phyloP scores from a whole-genome alignment of 1,139 yeast species.

The Yamadazyma dendronema region DNA sequence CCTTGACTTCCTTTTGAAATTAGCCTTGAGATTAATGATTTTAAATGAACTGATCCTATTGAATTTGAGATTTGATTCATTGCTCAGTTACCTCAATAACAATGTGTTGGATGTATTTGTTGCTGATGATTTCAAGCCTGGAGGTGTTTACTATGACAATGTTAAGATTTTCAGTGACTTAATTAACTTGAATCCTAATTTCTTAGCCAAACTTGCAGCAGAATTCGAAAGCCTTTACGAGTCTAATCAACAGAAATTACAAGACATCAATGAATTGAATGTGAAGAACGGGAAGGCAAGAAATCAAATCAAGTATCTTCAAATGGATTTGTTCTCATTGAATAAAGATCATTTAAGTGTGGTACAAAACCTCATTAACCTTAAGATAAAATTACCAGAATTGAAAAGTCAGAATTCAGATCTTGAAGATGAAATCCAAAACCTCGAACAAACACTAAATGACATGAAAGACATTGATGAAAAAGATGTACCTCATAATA shows the following conservation, averaged over 20 bases:
- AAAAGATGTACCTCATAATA: constrained; percentile 21
- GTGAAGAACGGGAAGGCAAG: constrained; percentile 70
- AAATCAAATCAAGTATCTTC: constrained; percentile 71
- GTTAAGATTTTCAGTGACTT: constrained; percentile 81
- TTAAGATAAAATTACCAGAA: constrained; percentile 42
- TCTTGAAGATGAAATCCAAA: constrained; percentile 61
- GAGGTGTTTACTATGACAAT: constrained; percentile 50
- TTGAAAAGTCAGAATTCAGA: constrained; percentile 76
- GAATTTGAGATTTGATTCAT: constrained; percentile 66
- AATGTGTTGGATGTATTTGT: constrained; percentile 71
- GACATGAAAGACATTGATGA: constrained; percentile 43
- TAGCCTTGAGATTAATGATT: constrained; percentile 75
- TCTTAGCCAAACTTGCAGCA: constrained; percentile 62
- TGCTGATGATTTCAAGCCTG: constrained; percentile 12
- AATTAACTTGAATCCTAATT: constrained; percentile 70
- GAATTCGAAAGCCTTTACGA: constrained; percentile 77
- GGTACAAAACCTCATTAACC: constrained; percentile 43
- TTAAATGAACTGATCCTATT: constrained; percentile 62
- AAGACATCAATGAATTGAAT: constrained; percentile 66
- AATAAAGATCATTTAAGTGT: constrained; percentile 69
- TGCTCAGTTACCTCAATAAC: constrained; percentile 75
- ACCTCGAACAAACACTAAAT: constrained; percentile 51
- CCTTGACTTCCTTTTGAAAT: constrained; percentile 73
- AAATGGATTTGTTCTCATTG: constrained; percentile 63
- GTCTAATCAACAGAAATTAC: constrained; percentile 63